Base-by-base conservation (phyloP, 2,329 filamentous ascomycete genomes). In the Chaetomiaceae sp. region DNA sequence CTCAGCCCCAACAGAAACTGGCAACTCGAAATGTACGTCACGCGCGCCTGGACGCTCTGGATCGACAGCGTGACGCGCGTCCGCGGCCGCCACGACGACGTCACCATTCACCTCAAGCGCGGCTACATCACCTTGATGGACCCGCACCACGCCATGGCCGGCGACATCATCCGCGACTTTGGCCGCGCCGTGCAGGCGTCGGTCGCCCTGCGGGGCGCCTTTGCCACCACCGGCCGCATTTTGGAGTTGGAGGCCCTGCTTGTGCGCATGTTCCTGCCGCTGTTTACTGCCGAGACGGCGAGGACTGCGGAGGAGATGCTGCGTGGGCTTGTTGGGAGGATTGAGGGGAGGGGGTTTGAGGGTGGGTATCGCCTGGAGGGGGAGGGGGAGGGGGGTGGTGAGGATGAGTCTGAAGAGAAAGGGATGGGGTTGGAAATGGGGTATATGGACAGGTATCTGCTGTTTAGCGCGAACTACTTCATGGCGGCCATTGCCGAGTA, bases 21-120 rank as follows among this genome's bases (percentile, higher is more conserved):
- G 31, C 41, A 27, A 13, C 50, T 56, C 10, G 35, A 51, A 14
- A 5, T 31, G 2, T 62, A 55, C 37, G 33, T 62, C 31, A 16
- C 34, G 5, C 34, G 45, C 16, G 54, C 39, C 14, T 62, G 60
- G 60, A 25, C 44, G 13, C 37, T 62, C n/a, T 62, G 60, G 60
- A 43, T 62, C 14, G 51, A 56, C 41, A 21, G 43, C 12, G 33
- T 53, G 8, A 35, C 40, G 6, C 25, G 27, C 2, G 25, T 46
- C 1, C 55, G 60, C 12, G 58, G 58, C 2, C 34, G 14, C 6
- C 44, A 54, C 9, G 58, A 62, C 49, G 48, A 56, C 17, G 48
- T 59, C 10, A 58, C 60, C 16, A 60, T 61, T 41, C 60, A 62
- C 46, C 53, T 62, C 40, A 54, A 57, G 25, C 52, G 60, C 9